Evolutionary conservation across 1,284 basidiomycete genomes (phyloP).

Genomic region (Boletellus deceptivus): DNA sequence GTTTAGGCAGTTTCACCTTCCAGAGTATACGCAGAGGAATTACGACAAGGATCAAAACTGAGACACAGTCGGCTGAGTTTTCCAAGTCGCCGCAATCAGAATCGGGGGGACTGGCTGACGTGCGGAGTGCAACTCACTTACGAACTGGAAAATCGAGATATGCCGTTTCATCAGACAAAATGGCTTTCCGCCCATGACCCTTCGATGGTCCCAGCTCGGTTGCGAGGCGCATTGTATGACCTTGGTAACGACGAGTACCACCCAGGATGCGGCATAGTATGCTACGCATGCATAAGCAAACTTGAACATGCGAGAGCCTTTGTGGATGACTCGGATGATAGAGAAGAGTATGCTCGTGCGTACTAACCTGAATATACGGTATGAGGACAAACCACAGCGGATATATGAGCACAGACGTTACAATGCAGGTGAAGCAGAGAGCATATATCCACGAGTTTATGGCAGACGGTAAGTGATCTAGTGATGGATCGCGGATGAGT

Average conservation of each 20-base stretch:
- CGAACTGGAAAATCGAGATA: conserved; percentile 12
- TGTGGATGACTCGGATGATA: conserved; percentile 17
- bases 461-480: conserved; percentile 10
- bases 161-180: background rate
- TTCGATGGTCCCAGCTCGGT: conserved; percentile 12
- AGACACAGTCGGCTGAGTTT: conserved; percentile 16
- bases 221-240: conserved; percentile 12
- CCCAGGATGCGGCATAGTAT: conserved; percentile 15
- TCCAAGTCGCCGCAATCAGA: background rate
- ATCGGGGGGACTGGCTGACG: background rate
- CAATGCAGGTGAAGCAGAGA: conserved; percentile 11
- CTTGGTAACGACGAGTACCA: conserved; percentile 12
- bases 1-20: conserved; percentile 20
- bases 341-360: conserved; percentile 22
- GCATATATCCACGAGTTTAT: conserved; percentile 10
- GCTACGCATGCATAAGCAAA: conserved; percentile 10
- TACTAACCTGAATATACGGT: conserved; percentile 4
- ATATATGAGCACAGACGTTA: conserved; percentile 6
- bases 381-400: background rate
- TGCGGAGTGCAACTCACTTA: conserved; percentile 2
- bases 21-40: conserved; percentile 26
- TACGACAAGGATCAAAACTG: conserved; percentile 17
- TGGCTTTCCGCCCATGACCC: background rate
- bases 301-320: conserved; percentile 10
- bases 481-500: background rate